A percentile compares a stretch with the other conserved stretches of the same genome.
These are phyloP conservation scores for Rhizopogon salebrosus DNA, from an alignment of 768 basidiomycete genomes.

Conservation along the genomic window DNA sequence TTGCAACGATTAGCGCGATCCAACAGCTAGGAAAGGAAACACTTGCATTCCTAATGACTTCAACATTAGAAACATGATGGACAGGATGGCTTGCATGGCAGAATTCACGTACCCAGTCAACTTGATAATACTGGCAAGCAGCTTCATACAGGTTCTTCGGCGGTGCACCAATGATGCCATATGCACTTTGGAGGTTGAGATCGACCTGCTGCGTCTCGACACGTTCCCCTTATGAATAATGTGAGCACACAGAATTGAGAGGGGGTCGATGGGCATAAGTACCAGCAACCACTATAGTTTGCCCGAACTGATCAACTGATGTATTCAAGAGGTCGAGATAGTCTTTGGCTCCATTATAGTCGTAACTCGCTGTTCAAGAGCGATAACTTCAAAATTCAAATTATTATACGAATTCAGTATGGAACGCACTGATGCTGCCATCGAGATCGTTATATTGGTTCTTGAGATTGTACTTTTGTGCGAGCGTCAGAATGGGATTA, in stretches of 20 bases:
- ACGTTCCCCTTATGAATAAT: slow-evolving; percentile 33
- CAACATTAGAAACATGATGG: slow-evolving; percentile 6
- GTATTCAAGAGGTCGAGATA: slow-evolving; percentile 41
- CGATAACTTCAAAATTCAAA: not conserved
- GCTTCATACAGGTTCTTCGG: slow-evolving; percentile 39
- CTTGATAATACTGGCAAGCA: slow-evolving; percentile 55
- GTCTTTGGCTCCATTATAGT: slow-evolving; percentile 43
- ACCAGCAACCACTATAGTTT: slow-evolving; percentile 44
- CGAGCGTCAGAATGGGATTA: slow-evolving; percentile 59
- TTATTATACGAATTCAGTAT: not conserved
- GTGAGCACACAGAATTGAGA: not conserved
- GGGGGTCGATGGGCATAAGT: not conserved
- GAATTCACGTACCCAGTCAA: slow-evolving; percentile 28
- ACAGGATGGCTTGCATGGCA: not conserved
- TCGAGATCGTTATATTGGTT: slow-evolving; percentile 41
- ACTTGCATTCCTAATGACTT: slow-evolving; percentile 23
- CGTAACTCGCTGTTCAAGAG: slow-evolving; percentile 43
- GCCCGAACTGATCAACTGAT: slow-evolving; percentile 34
- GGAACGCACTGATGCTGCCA: slow-evolving; percentile 38
- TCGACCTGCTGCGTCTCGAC: slow-evolving; percentile 47
- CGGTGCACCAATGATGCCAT: slow-evolving; percentile 43
- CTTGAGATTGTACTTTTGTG: slow-evolving; percentile 47
- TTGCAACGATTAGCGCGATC: slow-evolving; percentile 2
- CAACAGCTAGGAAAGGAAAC: not conserved
- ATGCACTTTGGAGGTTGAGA: slow-evolving; percentile 47